phyloP scores from a whole-genome alignment of 768 basidiomycete genomes.

The Trametes sanguinea region DNA sequence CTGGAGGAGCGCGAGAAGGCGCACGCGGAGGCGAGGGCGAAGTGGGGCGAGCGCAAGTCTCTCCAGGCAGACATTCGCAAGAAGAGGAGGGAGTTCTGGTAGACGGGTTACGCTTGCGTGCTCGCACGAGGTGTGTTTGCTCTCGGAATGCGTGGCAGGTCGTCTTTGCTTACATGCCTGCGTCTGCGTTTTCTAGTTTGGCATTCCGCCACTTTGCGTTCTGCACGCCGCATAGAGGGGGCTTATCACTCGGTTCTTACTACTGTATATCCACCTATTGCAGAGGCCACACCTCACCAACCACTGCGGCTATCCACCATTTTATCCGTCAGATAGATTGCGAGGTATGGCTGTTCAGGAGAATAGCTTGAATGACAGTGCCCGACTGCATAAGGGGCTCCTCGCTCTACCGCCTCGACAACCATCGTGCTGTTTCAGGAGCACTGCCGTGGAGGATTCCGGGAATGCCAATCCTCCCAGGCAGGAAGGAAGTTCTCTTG shows the following conservation, averaged over 20 bases:
- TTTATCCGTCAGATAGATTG: too few species aligned
- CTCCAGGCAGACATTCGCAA: constrained; percentile 62
- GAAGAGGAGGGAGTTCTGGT: constrained; percentile 78
- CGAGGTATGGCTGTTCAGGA: too few species aligned
- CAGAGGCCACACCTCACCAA: not conserved
- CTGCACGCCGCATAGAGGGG: not conserved
- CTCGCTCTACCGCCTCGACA: too few species aligned
- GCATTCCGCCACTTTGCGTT: too few species aligned
- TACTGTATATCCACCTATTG: constrained; percentile 3
- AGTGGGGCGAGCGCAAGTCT: constrained; percentile 73
- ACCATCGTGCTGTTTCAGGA: too few species aligned
- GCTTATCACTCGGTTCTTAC: not conserved
- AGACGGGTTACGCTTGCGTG: constrained; percentile 18
- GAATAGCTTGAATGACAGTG: too few species aligned
- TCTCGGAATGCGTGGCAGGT: too few species aligned
- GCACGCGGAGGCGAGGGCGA: constrained; percentile 49
- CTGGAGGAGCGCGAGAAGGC: constrained; percentile 46
- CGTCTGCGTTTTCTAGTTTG: not conserved
- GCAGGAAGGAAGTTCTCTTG: too few species aligned
- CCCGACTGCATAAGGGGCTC: too few species aligned
- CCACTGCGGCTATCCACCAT: not conserved
- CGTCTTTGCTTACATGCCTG: not conserved
- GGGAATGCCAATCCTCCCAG: too few species aligned
- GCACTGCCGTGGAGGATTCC: too few species aligned
- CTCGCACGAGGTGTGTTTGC: not conserved